phyloP scores from a whole-genome alignment of 768 basidiomycete genomes.

The Mycena capillaripes region DNA sequence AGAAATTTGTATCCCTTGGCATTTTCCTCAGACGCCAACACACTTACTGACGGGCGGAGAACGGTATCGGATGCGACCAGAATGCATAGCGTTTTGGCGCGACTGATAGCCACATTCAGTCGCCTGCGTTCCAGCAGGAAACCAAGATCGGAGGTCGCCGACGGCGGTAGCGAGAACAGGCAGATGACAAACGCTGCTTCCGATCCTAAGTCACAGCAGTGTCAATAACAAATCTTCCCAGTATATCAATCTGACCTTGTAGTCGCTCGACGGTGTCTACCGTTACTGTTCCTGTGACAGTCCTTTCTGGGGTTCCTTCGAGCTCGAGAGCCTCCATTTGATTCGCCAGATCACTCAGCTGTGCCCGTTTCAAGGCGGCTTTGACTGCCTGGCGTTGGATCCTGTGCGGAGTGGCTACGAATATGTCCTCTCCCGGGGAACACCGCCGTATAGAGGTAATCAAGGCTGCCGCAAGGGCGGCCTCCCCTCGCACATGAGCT shows the following conservation, averaged over 20 bases:
- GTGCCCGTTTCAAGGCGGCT: conserved; percentile 46
- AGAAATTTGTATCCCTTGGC: conserved; percentile 64
- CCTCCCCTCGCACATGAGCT: conserved; percentile 62
- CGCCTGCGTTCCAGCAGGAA: conserved; percentile 64
- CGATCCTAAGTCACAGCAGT: conserved; percentile 51
- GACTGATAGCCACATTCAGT: conserved; percentile 67
- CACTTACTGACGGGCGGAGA: conserved; percentile 58
- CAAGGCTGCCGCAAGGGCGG: conserved; percentile 59
- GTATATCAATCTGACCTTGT: conserved; percentile 51
- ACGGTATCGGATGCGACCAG: conserved; percentile 60
- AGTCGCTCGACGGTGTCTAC: conserved; percentile 67
- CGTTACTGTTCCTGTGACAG: conserved; percentile 46
- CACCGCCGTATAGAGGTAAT: conserved; percentile 54
- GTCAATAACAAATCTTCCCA: background rate
- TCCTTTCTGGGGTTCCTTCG: background rate
- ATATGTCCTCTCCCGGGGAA: conserved; percentile 59
- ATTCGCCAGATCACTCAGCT: conserved; percentile 28
- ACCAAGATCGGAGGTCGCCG: conserved; percentile 51
- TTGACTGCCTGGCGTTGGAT: conserved; percentile 67
- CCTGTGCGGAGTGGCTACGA: conserved; percentile 66
- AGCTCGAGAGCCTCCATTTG: conserved; percentile 35
- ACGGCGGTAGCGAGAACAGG: conserved; percentile 60
- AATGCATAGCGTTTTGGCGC: conserved; percentile 65
- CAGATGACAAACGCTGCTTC: conserved; percentile 69
- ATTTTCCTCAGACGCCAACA: conserved; percentile 58